Evolutionary conservation across 257 asterid genomes (phyloP).

Genomic region (Gentiana straminea): DNA sequence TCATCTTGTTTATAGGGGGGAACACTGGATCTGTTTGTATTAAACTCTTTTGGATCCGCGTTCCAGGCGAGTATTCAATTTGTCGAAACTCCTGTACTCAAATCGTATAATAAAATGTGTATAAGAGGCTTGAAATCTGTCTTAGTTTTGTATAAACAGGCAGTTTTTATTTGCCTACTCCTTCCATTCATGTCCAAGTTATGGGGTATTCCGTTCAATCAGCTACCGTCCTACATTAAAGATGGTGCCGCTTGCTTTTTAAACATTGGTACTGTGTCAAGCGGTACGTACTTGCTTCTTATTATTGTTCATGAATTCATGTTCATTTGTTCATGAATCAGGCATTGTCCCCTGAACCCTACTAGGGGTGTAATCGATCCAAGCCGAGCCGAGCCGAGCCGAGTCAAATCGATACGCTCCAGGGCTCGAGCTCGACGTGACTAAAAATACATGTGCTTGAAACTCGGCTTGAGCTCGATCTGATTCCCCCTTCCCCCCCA

Average conservation of each 20-base stretch:
- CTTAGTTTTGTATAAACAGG: conserved; percentile 33
- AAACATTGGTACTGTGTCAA: conserved; percentile 62
- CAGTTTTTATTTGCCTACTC: conserved; percentile 79
- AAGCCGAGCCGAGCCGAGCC: too few relatives aligned
- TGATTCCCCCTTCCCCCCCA: too few relatives aligned
- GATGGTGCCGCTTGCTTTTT: conserved; percentile 97
- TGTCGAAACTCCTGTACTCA: neutral
- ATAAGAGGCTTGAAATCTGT: conserved; percentile 21
- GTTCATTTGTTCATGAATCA: too few relatives aligned
- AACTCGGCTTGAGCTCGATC: too few relatives aligned
- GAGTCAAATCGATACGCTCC: too few relatives aligned
- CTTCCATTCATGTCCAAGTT: conserved; percentile 86
- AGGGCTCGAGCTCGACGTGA: too few relatives aligned
- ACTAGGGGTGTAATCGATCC: too few relatives aligned
- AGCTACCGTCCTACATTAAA: conserved; percentile 67
- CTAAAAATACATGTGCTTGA: too few relatives aligned
- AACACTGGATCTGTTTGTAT: conserved; percentile 73
- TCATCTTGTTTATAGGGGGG: conserved; percentile 47
- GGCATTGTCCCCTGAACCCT: too few relatives aligned
- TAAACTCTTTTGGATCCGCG: conserved; percentile 90
- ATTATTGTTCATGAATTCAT: neutral
- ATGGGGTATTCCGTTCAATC: conserved; percentile 87
- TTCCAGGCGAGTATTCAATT: conserved; percentile 47
- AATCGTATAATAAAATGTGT: conserved; percentile 4
- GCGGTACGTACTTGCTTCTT: conserved; percentile 34